Base-by-base conservation (phyloP, 1,139 yeast species). In the Debaryomyces nepalensis region DNA sequence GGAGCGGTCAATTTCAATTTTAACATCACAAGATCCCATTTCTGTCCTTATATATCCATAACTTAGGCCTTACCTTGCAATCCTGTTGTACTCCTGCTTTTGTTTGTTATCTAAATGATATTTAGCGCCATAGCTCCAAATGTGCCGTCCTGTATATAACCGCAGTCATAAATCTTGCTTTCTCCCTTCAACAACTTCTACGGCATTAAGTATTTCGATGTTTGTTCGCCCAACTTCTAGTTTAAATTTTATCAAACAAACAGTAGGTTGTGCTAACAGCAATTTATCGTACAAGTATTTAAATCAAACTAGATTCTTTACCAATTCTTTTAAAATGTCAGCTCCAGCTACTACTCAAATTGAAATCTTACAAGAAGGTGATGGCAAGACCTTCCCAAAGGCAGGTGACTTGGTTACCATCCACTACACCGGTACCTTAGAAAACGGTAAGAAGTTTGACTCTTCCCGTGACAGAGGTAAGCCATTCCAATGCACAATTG, bases 351-450 rank as follows among this genome's bases (percentile, higher is more conserved):
- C 71, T 41, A 70, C 78, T 39, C 67, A 70, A 57, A 63, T 73
- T 49, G 77, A 73, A 57, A 60, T 70, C 53, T 49, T 72, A 49
- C 76, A 70, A 59, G 72, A 66, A 70, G 87, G 95, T 67, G 97
- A 91, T 65, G 96, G 95, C 52, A 77, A 75, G 65, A 85, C 83
- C 59, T 90, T 77, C 81, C 97, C 98, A 59, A 76, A 84, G 68
- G 65, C 74, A 39, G 97, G 97, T 56, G 97, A 90, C 70, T 71
- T 75, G 52, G 95, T 91, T 52, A 83, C 93, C 52, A 93, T 93
- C 62, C 98, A 93, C 75, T 93, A 93, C 81, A 86, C 87, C 42
- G 99, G 99, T 55, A 89, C 96, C 42, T 79, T 93, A 59, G 95
- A 87, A 68, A 86, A 87, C 65, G 98, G 98, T 58, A 87, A 86